Conservation (phyloP, 345 rosid species). For the Turritis glabra region DNA sequence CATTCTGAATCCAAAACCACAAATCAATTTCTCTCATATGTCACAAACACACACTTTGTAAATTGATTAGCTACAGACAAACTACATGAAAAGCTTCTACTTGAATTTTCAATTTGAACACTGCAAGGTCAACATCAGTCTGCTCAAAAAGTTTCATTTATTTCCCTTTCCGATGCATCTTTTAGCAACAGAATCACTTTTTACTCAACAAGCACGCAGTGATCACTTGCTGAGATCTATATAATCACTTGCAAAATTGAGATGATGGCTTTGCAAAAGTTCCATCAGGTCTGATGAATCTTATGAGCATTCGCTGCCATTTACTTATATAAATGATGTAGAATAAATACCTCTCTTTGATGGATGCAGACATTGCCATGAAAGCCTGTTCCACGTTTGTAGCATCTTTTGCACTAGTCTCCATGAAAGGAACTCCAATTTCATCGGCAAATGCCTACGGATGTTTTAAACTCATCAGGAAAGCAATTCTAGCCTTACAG, state of each 20-base stretch:
- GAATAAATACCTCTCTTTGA: slow-evolving; percentile 62
- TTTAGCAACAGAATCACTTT: background rate
- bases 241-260: background rate
- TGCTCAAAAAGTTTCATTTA: background rate
- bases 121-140: slow-evolving; percentile 9
- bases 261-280: background rate
- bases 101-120: background rate
- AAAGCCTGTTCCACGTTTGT: slow-evolving; percentile 75
- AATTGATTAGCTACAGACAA: background rate
- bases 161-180: background rate
- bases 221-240: background rate
- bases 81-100: background rate
- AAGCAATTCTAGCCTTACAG: background rate
- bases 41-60: background rate
- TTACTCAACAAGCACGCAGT: background rate
- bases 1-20: slow-evolving; percentile 53
- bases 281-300: slow-evolving; percentile 1
- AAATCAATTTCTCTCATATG: background rate
- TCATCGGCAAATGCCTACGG: slow-evolving; percentile 75
- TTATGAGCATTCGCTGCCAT: background rate
- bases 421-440: slow-evolving; percentile 76
- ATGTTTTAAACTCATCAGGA: background rate
- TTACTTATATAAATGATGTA: background rate
- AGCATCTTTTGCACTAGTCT: slow-evolving; percentile 80
- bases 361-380: slow-evolving; percentile 80